phyloP scores from a whole-genome alignment of 139 green algal genomes.

The Marvania coccoides region DNA sequence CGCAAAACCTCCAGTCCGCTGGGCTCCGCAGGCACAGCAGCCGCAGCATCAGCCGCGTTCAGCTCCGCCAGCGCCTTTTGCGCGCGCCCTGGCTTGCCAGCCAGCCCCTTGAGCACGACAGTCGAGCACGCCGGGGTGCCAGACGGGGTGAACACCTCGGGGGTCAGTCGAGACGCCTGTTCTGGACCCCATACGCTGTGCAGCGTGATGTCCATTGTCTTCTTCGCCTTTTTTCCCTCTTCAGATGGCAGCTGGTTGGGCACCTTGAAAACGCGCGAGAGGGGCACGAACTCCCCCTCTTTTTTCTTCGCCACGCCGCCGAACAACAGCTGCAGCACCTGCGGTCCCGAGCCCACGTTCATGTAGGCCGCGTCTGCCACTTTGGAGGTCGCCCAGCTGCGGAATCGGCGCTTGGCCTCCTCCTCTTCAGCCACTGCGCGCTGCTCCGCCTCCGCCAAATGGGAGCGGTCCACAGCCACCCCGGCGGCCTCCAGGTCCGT shows the following conservation, averaged over 20 bases:
- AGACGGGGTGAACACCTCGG: conserved; percentile 39
- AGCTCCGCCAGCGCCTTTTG: conserved; percentile 49
- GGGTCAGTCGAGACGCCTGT: conserved; percentile 28
- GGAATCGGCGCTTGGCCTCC: conserved; percentile 54
- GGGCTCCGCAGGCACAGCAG: not conserved
- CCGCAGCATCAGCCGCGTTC: not conserved
- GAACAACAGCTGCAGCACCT: conserved; percentile 77
- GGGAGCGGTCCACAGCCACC: conserved; percentile 46
- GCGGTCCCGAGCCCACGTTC: conserved; percentile 60
- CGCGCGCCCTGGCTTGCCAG: conserved; percentile 73
- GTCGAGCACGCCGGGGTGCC: conserved; percentile 40
- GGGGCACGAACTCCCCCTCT: conserved; percentile 13
- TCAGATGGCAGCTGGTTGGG: conserved; percentile 38
- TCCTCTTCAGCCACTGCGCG: conserved; percentile 46
- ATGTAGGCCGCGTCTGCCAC: conserved; percentile 61
- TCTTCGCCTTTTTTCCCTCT: conserved; percentile 52
- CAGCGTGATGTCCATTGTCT: conserved; percentile 54
- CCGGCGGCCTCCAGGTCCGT: conserved; percentile 88
- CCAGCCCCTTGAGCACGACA: conserved; percentile 56
- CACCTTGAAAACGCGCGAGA: conserved; percentile 44
- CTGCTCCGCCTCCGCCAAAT: conserved; percentile 42
- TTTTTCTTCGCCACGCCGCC: conserved; percentile 48
- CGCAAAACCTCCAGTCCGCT: conserved; percentile 3
- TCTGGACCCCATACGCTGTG: conserved; percentile 68
- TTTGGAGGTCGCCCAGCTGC: conserved; percentile 50